These are phyloP conservation scores for Mycena chlorophos DNA, from an alignment of 768 basidiomycete genomes.

Conservation along the genomic window DNA sequence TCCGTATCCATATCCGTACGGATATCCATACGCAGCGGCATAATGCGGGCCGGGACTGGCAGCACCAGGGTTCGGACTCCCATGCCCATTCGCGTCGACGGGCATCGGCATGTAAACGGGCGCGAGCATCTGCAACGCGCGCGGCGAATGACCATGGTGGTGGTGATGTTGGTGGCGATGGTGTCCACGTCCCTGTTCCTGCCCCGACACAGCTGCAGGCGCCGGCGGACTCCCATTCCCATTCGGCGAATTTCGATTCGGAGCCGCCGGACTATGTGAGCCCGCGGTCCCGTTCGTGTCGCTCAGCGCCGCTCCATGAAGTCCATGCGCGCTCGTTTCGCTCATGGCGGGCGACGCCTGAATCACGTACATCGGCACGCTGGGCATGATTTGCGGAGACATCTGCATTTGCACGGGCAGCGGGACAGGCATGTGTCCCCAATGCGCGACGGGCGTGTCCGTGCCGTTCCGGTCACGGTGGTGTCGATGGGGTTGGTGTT, in stretches of 20 bases:
- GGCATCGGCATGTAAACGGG: conserved; percentile 23
- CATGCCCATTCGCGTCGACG: not conserved
- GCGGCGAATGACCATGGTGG: not conserved
- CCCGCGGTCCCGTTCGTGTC: not conserved
- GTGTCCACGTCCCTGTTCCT: no score
- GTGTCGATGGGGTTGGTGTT: not conserved
- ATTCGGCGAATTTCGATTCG: not conserved
- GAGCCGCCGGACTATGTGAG: not conserved
- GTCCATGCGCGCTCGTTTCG: not conserved
- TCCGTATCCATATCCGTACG: conserved; percentile 5
- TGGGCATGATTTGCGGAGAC: conserved; percentile 7
- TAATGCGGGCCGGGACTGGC: not conserved
- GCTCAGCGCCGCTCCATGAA: not conserved
- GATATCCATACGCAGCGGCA: no score
- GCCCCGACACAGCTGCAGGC: no score
- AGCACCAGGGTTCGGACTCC: not conserved
- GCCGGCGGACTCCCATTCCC: no score
- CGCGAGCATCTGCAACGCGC: conserved; percentile 15
- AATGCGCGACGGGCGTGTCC: not conserved
- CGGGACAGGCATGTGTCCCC: not conserved
- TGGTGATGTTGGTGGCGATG: no score
- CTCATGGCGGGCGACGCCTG: conserved; percentile 3
- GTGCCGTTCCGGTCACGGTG: not conserved
- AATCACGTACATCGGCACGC: conserved; percentile 18
- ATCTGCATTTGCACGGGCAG: not conserved